A percentile compares a stretch with the other conserved stretches of the same genome.
phyloP scores from a whole-genome alignment of 768 basidiomycete genomes.

The Tubosaeta brunneosetosa region DNA sequence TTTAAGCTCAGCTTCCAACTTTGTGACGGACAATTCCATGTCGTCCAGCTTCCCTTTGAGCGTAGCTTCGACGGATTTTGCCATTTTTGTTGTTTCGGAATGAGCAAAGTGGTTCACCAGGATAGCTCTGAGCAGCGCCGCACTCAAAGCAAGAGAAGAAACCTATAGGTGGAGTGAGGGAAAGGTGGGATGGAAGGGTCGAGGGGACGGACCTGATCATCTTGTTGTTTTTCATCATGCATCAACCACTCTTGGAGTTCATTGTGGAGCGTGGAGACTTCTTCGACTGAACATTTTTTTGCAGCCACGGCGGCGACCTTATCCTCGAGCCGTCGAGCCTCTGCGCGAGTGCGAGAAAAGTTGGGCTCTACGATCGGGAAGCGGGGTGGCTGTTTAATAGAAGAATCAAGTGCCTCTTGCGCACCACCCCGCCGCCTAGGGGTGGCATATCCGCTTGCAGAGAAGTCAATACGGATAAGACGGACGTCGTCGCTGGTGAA shows the following conservation, averaged over 20 bases:
- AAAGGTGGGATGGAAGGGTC: conserved; percentile 5
- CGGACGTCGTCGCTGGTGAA: conserved; percentile 66
- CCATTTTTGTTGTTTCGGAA: conserved; percentile 66
- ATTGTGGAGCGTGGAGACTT: conserved; percentile 71
- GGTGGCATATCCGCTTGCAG: conserved; percentile 63
- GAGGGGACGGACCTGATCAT: conserved; percentile 56
- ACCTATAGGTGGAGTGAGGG: conserved; percentile 35
- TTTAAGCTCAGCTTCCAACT: conserved; percentile 66
- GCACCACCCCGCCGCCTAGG: conserved; percentile 51
- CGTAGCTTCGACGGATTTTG: conserved; percentile 57
- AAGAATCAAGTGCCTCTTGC: conserved; percentile 43
- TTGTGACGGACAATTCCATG: conserved; percentile 50
- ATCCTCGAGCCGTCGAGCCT: conserved; percentile 68
- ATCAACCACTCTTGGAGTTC: conserved; percentile 76
- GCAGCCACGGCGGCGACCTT: conserved; percentile 74
- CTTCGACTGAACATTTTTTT: conserved; percentile 85
- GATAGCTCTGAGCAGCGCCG: conserved; percentile 76
- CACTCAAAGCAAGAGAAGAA: conserved; percentile 68
- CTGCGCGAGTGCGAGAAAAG: conserved; percentile 41
- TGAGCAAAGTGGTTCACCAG: conserved; percentile 79
- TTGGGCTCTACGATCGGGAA: conserved; percentile 43
- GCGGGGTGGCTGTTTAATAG: conserved; percentile 40
- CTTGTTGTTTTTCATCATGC: conserved; percentile 48
- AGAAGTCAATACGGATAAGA: conserved; percentile 75
- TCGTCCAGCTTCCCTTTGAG: conserved; percentile 66